Evolutionary conservation across 1,284 basidiomycete genomes (phyloP).

Genomic region (Pyrrhoderma lamaoense): DNA sequence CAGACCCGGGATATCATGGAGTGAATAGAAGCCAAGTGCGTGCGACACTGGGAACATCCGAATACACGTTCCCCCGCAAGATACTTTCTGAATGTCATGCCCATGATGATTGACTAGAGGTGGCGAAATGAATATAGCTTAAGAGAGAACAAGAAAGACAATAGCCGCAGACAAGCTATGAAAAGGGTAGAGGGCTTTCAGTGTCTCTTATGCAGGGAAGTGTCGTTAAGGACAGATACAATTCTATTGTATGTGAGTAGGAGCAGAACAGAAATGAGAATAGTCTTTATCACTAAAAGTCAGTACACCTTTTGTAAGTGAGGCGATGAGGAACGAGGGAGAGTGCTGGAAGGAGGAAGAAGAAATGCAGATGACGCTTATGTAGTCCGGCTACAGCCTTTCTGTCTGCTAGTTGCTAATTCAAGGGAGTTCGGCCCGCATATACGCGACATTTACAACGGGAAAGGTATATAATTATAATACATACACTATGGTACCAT

Average conservation of each 20-base stretch:
- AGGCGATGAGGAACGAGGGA: constrained; percentile 3
- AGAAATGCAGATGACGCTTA: constrained; percentile 4
- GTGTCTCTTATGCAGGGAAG: too few relatives aligned
- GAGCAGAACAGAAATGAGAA: too few relatives aligned
- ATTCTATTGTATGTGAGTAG: not conserved
- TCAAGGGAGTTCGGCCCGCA: constrained; percentile 3
- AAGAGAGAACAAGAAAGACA: not conserved
- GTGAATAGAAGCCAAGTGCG: constrained; percentile 90
- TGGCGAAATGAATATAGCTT: not conserved
- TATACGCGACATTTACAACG: too few relatives aligned
- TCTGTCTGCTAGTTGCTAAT: constrained; percentile 1
- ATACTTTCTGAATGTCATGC: constrained; percentile 84
- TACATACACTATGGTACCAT: too few relatives aligned
- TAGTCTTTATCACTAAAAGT: too few relatives aligned
- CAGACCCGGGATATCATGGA: constrained; percentile 86
- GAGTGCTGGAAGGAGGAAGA: constrained; percentile 3
- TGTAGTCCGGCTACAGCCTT: constrained; percentile 10
- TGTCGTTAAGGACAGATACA: not conserved
- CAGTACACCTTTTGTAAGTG: too few relatives aligned
- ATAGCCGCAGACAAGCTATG: not conserved
- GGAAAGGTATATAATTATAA: too few relatives aligned
- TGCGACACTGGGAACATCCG: constrained; percentile 85
- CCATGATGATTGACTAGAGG: constrained; percentile 43
- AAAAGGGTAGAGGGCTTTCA: constrained; percentile 12
- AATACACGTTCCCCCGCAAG: constrained; percentile 86